Conservation (phyloP, 345 rosid species). For the Populus pruinosa region DNA sequence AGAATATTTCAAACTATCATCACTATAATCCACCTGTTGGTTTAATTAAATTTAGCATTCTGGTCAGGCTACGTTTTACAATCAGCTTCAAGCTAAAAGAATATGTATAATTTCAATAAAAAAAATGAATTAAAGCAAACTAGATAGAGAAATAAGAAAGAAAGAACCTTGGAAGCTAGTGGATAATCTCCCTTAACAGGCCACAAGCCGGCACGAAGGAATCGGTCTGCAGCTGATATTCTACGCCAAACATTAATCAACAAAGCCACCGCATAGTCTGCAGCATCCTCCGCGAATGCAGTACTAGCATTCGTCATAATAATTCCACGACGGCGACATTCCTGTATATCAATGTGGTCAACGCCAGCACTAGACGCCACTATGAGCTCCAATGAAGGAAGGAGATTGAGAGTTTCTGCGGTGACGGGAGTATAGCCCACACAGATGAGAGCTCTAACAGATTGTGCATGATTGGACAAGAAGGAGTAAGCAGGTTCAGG, state of each 20-base stretch:
- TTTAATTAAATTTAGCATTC: neutral
- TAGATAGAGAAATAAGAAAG: neutral
- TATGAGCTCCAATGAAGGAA: constrained; percentile 18
- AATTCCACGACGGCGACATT: constrained; percentile 16
- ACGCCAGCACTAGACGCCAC: constrained; percentile 14
- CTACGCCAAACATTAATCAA: constrained; percentile 19
- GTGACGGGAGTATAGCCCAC: neutral
- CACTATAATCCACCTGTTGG: neutral
- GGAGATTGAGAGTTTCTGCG: constrained; percentile 4
- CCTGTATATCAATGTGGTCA: constrained; percentile 12
- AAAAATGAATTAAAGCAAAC: neutral
- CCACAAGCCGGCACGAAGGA: constrained; percentile 14
- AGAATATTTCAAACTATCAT: neutral
- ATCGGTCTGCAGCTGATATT: constrained; percentile 14
- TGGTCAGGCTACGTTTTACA: neutral
- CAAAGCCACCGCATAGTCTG: constrained; percentile 13
- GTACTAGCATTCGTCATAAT: constrained; percentile 13
- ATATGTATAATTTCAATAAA: neutral
- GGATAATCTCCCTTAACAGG: constrained; percentile 15
- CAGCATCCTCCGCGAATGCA: constrained; percentile 11
- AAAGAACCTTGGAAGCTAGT: constrained; percentile 20
- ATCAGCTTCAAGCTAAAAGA: no score
- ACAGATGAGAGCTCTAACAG: constrained; percentile 13
- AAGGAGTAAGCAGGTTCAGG: neutral
- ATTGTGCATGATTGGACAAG: neutral